Evolutionary conservation across 805 yeast genomes (phyloP).

Genomic region (Ascoidea rubescens): DNA sequence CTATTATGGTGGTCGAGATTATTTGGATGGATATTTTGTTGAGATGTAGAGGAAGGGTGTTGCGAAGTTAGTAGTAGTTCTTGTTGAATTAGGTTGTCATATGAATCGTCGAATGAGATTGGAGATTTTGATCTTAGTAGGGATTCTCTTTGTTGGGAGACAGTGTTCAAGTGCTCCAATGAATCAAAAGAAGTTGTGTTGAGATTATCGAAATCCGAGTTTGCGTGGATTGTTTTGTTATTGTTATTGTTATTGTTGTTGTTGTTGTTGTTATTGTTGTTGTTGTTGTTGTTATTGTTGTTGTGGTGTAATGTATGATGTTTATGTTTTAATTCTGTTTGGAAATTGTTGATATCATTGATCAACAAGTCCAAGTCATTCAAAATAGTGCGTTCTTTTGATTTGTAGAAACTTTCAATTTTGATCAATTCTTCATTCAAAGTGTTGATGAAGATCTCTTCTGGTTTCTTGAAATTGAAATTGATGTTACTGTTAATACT

Average conservation of each 20-base stretch:
- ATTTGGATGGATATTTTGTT: not conserved
- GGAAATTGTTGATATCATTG: constrained; percentile 44
- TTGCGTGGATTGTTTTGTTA: constrained; percentile 8
- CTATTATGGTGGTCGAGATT: constrained; percentile 3
- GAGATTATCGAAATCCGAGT: not conserved
- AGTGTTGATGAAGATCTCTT: constrained; percentile 47
- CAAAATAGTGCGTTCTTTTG: constrained; percentile 48
- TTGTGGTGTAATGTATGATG: constrained; percentile 1
- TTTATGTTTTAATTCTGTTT: constrained; percentile 15
- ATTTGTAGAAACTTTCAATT: constrained; percentile 59
- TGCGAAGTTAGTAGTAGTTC: not conserved
- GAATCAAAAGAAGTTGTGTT: constrained; percentile 13
- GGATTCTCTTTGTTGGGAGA: not conserved
- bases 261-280: too few species aligned
- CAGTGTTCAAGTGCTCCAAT: not conserved
- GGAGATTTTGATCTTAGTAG: not conserved
- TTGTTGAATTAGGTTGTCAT: not conserved
- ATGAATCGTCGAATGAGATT: not conserved
- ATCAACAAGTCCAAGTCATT: constrained; percentile 38
- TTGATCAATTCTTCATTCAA: constrained; percentile 66
- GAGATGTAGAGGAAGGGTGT: not conserved
- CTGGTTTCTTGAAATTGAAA: constrained; percentile 16
- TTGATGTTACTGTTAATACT: too few species aligned
- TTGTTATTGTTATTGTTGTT: constrained; percentile 1
- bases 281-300: too few species aligned